Evolutionary conservation across 2,329 filamentous ascomycete species (phyloP).

Genomic region (Fusarium pseudocircinatum): DNA sequence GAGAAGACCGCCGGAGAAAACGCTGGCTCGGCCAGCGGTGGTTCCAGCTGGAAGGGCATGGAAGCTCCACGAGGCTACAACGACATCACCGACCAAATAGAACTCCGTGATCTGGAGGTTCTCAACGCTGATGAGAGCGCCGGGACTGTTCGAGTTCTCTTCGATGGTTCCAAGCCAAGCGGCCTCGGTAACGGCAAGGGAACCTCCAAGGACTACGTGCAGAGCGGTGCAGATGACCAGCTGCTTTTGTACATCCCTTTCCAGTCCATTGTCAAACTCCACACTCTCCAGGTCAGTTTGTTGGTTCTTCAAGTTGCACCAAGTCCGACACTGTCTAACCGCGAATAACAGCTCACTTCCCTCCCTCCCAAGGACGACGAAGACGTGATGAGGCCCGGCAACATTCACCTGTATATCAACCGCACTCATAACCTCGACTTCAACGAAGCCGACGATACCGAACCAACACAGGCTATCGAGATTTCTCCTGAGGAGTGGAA

Average conservation of each 20-base stretch:
- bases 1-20: slow-evolving; percentile 46
- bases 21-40: slow-evolving; percentile 50
- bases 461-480: slow-evolving; percentile 81
- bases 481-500: slow-evolving; percentile 85
- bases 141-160: slow-evolving; percentile 77
- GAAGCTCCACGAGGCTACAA: slow-evolving; percentile 80
- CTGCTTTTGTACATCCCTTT: slow-evolving; percentile 93
- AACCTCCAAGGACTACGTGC: slow-evolving; percentile 79
- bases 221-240: slow-evolving; percentile 97
- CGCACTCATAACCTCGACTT: slow-evolving; percentile 91
- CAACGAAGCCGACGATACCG: slow-evolving; percentile 89
- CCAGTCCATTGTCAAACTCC: slow-evolving; percentile 86
- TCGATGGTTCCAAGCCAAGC: slow-evolving; percentile 74
- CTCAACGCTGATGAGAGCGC: slow-evolving; percentile 85
- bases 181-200: slow-evolving; percentile 66
- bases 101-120: slow-evolving; percentile 82
- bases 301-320: background rate
- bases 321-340: slow-evolving; percentile 24
- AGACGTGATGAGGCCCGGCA: slow-evolving; percentile 81
- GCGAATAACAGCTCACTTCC: slow-evolving; percentile 78
- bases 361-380: slow-evolving; percentile 75
- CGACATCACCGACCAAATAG: slow-evolving; percentile 85
- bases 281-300: slow-evolving; percentile 73
- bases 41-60: slow-evolving; percentile 74
- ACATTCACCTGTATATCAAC: slow-evolving; percentile 88